Evolutionary conservation across 140 eudicot species (phyloP), one percentile per base, ranked within the genome.

Genomic region (Oenanthe javanica): DNA sequence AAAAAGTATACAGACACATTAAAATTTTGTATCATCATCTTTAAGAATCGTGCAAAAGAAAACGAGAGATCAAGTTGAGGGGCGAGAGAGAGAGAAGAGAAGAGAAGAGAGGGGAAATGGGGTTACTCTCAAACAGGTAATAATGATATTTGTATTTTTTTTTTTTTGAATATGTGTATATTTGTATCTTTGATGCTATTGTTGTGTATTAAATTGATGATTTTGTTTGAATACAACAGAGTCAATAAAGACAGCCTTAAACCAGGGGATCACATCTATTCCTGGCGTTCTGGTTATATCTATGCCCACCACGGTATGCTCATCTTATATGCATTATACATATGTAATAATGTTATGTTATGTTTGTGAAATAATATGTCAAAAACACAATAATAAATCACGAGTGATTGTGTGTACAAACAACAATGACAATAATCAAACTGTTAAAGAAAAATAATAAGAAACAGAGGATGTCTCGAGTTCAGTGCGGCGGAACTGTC

Each of bases 231-330:
- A 43, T 2, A 8, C 9, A 43, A 43, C 57, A 73, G 77, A 73
- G 38, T 46, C 36, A 36, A 73, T 48, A 45, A 55, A 74, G 85
- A 83, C 77, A 88, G 89, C 81, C 92, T 93, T 71, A 91, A 87
- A 78, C 88, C 95, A 52, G 98, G 98, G 27, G 97, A 91, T 91
- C 97, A 93, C 82, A 91, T 93, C 61, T 93, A 91, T 82, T 89
- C 97, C n/a, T 93, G 98, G 98, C 91, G 98, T 12, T 47, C 91
- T 51, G 96, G 97, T 72, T 93, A 91, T 66, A 83, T 93, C 19
- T 93, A 91, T 75, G 98, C 98, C 45, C 97, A 91, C 77, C 98
- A 93, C 74, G 98, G 98, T 93, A 18, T 48, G 59, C 18, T 42
- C 46, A 43, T 36, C 40, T 36, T 36, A 36, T 36, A 36, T 36